Evolutionary conservation across 164 flowering plant species (phyloP), one percentile per base, ranked within the genome.

Genomic region (Vitis amurensis): DNA sequence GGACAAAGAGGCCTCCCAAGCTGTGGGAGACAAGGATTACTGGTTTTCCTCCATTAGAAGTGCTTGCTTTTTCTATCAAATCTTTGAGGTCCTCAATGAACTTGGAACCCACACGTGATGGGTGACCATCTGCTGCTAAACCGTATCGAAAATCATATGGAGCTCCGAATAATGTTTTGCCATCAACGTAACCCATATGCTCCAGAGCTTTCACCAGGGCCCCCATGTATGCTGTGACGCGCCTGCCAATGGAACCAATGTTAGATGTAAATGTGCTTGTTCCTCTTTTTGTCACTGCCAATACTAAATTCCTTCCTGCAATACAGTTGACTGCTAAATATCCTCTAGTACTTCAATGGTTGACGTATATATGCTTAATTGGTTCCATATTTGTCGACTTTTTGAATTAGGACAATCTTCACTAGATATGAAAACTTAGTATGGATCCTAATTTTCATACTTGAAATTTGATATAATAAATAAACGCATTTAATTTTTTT

Each of bases 71-170:
- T 71, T 95, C 99, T 0, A 93, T 74, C 53, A 93, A 69, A n/a
- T 56, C 58, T 68, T 85, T 91, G 0, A 95, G 81, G 77, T 90
- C 85, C 7, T 82, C 47, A 11, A 95, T 84, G 79, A 79, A 95
- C 65, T 84, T 67, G 57, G 94, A 62, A n/a, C 92, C 97, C 4
- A 84, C 89, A 1, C 23, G 51, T 6, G 82, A 83, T 14, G 98
- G 88, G 70, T 82, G 93, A 14, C 89, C 91, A 11, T 80, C 76
- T 0, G 93, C 81, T 0, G 96, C 93, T 30, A 93, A 72, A 50
- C 97, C 98, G 4, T 95, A 93, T 0, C 98, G 87, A 64, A 91
- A 95, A 70, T 93, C 97, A 50, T 95, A 93, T 1, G 99, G 99
- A 4, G 99, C 98, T 31, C 98, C 98, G 37, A 87, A 91, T 37